Evolutionary conservation across 306 rosid genomes (phyloP).

Genomic region (Lathyrus aphaca): DNA sequence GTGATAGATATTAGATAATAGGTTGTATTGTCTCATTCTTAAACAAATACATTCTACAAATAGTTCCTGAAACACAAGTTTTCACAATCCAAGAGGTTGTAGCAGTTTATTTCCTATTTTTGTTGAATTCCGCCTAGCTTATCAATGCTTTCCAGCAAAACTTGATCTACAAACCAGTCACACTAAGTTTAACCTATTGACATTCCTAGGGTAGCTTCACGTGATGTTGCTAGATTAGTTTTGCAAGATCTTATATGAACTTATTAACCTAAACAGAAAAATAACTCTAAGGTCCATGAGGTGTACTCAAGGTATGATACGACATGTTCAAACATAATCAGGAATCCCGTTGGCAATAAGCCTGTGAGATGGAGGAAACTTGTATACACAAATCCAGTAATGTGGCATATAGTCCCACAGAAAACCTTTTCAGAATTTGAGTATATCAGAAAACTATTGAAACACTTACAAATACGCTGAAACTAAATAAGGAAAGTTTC

Average conservation of each 20-base stretch:
- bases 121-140: not conserved
- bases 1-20: not conserved
- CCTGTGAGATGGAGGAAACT: not conserved
- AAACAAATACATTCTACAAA: not conserved
- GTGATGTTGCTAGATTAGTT: not conserved
- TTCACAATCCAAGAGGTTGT: not conserved
- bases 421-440: conserved; percentile 1
- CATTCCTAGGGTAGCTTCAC: not conserved
- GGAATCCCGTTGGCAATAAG: not conserved
- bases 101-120: not conserved
- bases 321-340: not conserved
- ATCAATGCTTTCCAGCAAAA: not conserved
- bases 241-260: not conserved
- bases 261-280: not conserved
- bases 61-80: conserved; percentile 4
- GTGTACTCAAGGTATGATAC: not conserved
- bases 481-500: conserved; percentile 3
- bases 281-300: not conserved
- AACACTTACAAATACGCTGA: not conserved
- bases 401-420: not conserved
- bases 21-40: not conserved
- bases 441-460: conserved; percentile 11
- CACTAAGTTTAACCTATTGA: not conserved
- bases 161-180: not conserved
- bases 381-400: not conserved